phyloP scores from a whole-genome alignment of 2,329 filamentous ascomycete genomes.

The Rasamsonia emersonii region DNA sequence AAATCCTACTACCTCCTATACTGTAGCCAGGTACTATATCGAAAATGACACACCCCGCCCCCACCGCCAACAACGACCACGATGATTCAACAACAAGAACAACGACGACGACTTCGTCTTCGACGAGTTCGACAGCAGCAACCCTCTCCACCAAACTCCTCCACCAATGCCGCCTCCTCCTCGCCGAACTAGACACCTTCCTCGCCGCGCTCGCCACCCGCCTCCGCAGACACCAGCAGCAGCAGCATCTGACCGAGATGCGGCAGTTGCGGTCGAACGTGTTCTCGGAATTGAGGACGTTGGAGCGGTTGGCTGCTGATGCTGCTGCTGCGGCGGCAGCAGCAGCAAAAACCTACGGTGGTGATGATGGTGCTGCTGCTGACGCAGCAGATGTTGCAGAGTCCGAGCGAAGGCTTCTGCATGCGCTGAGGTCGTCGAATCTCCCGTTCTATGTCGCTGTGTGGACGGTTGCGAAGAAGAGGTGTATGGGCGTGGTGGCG shows the following conservation, averaged over 20 bases:
- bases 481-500: slow-evolving; percentile 46
- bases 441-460: slow-evolving; percentile 56
- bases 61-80: background rate
- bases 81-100: background rate
- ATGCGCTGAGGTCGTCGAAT: slow-evolving; percentile 57
- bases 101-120: background rate
- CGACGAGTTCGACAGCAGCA: background rate
- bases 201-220: slow-evolving; percentile 31
- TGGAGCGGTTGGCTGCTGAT: slow-evolving; percentile 35
- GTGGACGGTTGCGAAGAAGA: slow-evolving; percentile 53
- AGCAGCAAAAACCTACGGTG: slow-evolving; percentile 5
- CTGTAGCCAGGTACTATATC: too few species aligned
- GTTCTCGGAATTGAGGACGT: slow-evolving; percentile 39
- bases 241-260: slow-evolving; percentile 35
- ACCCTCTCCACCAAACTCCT: slow-evolving; percentile 24
- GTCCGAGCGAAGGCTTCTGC: slow-evolving; percentile 32
- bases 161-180: slow-evolving; percentile 31
- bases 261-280: slow-evolving; percentile 42
- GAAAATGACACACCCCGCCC: too few species aligned
- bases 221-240: slow-evolving; percentile 34
- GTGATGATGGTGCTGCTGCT: slow-evolving; percentile 7
- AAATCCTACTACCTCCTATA: too few species aligned
- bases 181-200: slow-evolving; percentile 39
- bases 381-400: slow-evolving; percentile 14
- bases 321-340: slow-evolving; percentile 10